Percentiles rank a stretch among this genome's conserved stretches.
These are phyloP conservation scores for Imleria badia DNA, from an alignment of 768 basidiomycete genomes.

Conservation along the genomic window DNA sequence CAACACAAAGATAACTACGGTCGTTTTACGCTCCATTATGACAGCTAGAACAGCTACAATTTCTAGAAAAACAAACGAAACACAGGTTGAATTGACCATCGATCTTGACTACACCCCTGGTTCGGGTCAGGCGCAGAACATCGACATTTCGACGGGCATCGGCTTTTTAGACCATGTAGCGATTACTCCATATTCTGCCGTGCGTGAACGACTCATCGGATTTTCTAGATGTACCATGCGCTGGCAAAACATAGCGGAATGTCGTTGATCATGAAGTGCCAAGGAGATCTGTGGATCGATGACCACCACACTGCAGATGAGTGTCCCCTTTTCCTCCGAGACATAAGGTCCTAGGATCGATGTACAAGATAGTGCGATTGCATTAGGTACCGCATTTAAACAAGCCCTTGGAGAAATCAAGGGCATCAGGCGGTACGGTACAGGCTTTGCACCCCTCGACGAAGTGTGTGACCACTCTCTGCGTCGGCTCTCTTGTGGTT, in stretches of 20 bases:
- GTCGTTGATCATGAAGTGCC: slow-evolving; percentile 87
- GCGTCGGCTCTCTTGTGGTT: not conserved
- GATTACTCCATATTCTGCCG: not conserved
- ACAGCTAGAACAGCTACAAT: slow-evolving; percentile 62
- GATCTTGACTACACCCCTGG: slow-evolving; percentile 79
- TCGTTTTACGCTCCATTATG: slow-evolving; percentile 26
- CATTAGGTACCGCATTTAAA: slow-evolving; percentile 89
- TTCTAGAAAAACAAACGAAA: slow-evolving; percentile 88
- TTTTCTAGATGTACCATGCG: slow-evolving; percentile 89
- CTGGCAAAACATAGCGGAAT: slow-evolving; percentile 96
- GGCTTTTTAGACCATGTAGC: slow-evolving; percentile 97
- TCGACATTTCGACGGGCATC: slow-evolving; percentile 89
- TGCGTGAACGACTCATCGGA: not conserved
- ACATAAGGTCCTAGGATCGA: slow-evolving; percentile 9
- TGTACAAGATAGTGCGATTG: slow-evolving; percentile 86
- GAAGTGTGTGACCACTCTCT: slow-evolving; percentile 58
- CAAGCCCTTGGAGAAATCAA: slow-evolving; percentile 91
- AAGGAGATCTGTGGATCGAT: slow-evolving; percentile 96
- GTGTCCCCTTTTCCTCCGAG: slow-evolving; percentile 35
- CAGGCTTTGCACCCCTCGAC: slow-evolving; percentile 94
- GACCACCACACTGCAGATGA: slow-evolving; percentile 99
- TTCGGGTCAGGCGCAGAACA: slow-evolving; percentile 60
- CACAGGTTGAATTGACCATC: slow-evolving; percentile 79
- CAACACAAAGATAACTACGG: too few species aligned
- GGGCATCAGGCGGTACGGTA: slow-evolving; percentile 94